These are phyloP conservation scores for Umbellularia californica DNA, from an alignment of 164 flowering plant species.

Conservation along the genomic window DNA sequence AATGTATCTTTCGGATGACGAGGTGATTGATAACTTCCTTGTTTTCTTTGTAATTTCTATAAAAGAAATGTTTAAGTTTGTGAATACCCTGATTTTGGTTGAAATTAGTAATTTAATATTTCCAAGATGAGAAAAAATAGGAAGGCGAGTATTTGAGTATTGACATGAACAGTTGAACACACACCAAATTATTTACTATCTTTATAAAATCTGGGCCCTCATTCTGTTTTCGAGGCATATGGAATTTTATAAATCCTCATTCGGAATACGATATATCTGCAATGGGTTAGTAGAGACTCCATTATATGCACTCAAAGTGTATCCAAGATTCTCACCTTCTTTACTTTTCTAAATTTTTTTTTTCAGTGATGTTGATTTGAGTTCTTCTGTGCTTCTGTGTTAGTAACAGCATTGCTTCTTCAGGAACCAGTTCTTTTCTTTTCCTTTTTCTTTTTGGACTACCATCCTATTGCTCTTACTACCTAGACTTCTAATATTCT, in stretches of 20 bases:
- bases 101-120: not conserved
- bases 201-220: not conserved
- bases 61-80: too few species aligned
- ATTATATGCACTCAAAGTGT: not conserved
- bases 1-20: slow-evolving; percentile 89
- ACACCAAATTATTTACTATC: too few species aligned
- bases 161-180: too few species aligned
- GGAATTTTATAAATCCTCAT: not conserved
- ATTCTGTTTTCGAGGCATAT: not conserved
- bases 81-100: not conserved
- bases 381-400: too few species aligned
- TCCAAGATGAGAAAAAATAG: not conserved
- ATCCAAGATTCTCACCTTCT: not conserved
- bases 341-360: not conserved
- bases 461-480: too few species aligned
- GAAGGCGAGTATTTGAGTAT: too few species aligned
- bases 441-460: too few species aligned
- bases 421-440: too few species aligned
- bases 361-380: too few species aligned
- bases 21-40: slow-evolving; percentile 39
- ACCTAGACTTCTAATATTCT: too few species aligned
- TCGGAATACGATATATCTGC: not conserved
- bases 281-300: not conserved
- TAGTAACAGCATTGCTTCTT: too few species aligned
- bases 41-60: not conserved